Evolutionary conservation across 2,329 filamentous ascomycete genomes (phyloP).

Genomic region (Amylocarpus encephaloides): DNA sequence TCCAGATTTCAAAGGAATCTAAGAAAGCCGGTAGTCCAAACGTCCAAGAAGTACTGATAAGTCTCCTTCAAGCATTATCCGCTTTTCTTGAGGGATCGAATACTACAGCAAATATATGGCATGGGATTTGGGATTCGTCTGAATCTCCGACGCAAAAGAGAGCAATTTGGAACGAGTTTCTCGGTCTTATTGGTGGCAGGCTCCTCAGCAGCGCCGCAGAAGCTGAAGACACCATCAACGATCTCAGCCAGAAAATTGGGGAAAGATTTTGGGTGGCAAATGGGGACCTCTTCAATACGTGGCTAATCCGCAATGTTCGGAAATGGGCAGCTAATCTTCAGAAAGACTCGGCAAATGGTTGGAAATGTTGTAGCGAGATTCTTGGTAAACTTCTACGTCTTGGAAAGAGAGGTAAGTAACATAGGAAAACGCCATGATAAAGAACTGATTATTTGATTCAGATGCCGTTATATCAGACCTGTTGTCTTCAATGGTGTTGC

Average conservation of each 20-base stretch:
- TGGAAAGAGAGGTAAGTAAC: conserved; percentile 27
- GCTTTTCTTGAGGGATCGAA: conserved; percentile 38
- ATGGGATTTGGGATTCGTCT: conserved; percentile 35
- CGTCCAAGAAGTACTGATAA: conserved; percentile 31
- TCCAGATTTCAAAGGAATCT: conserved; percentile 42
- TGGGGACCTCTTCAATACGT: conserved; percentile 25
- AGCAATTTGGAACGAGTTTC: conserved; percentile 57
- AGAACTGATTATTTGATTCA: conserved; percentile 19
- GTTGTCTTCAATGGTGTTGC: conserved; percentile 19
- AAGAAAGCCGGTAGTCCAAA: conserved; percentile 27
- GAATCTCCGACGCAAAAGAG: conserved; percentile 36
- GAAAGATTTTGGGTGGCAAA: conserved; percentile 29
- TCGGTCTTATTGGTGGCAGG: conserved; percentile 53
- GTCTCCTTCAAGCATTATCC: conserved; percentile 39
- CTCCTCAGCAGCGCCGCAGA: conserved; percentile 53
- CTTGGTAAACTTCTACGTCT: conserved; percentile 28
- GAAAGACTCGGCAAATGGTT: conserved; percentile 15
- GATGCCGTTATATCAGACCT: conserved; percentile 22
- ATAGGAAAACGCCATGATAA: background rate
- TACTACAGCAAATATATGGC: conserved; percentile 39
- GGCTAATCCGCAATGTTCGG: conserved; percentile 29
- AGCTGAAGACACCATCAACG: conserved; percentile 37
- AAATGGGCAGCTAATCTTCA: conserved; percentile 22
- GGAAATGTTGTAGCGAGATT: conserved; percentile 27
- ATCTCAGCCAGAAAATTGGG: conserved; percentile 21